Evolutionary conservation across 2,329 filamentous ascomycete genomes (phyloP), one percentile per base, ranked within the genome.

Genomic region (Colletotrichum higginsianum): DNA sequence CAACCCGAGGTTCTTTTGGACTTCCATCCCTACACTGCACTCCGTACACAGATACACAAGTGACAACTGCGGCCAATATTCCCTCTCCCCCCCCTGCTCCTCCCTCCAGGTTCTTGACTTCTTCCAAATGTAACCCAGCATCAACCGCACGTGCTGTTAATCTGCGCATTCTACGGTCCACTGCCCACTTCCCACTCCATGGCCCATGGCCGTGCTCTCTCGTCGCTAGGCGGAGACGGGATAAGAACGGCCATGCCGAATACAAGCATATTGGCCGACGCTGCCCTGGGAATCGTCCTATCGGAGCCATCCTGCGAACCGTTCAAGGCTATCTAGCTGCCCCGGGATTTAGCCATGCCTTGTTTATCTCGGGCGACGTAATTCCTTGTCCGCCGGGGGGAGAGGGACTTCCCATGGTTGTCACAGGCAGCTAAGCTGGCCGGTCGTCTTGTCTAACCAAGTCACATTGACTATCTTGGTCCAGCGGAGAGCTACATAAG

Each of bases 191-290:
- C n/a, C 35, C 21, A 35, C 21, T 56, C 30, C 18, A 56, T n/a
- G 11, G 11, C 12, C 26, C 52, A 38, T 18, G 18, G 16, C 35
- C 52, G 2, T 18, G 18, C 50, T 35, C 49, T 57, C 53, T 8
- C 7, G 6, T 9, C 15, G n/a, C 35, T 44, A 12, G 18, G 30
- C 16, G 21, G 15, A 15, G 16, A 15, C 40, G 30, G 2, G 15
- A 47, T 8, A 4, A 30, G 42, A 38, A 26, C 65, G 65, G 65
- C 58, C 46, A 68, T 64, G 35, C 69, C 69, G 58, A 68, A 64
- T 61, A 42, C 65, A 71, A 68, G 65, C 65, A 63, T 71, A 30
- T 58, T 23, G 65, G n/a, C 68, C 65, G 68, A 68, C 40, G n/a
- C 9, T 13, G 35, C 16, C 52, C 30, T 53, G 15, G 46, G 26